Evolutionary conservation across 768 basidiomycete species (phyloP), one percentile per base, ranked within the genome.

Genomic region (Lentinula raphanica): DNA sequence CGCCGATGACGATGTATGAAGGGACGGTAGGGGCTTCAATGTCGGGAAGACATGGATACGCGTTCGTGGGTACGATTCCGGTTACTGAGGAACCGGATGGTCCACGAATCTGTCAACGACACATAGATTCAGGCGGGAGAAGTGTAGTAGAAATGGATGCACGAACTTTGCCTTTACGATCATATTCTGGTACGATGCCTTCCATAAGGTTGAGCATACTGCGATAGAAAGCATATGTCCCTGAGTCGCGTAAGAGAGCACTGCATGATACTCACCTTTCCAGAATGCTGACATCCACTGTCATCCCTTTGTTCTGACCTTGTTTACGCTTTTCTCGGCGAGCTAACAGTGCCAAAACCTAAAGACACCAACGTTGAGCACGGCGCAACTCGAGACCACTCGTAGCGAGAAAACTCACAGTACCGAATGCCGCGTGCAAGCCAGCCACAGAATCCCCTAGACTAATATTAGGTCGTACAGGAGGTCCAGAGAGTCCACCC

Each of bases 201-300:
- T 88, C 87, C 87, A 88, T 89, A 49, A 87, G 69, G 64, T 87
- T 89, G 3, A 88, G 69, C 86, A 88, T 88, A 64, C 86, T 88
- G 57, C n/a, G n/a, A n/a, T n/a, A n/a, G n/a, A n/a, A n/a, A n/a
- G n/a, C n/a, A n/a, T n/a, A n/a, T n/a, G n/a, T n/a, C n/a, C n/a
- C n/a, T n/a, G n/a, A n/a, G n/a, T n/a, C n/a, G n/a, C n/a, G n/a
- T n/a, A n/a, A n/a, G n/a, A n/a, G n/a, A n/a, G n/a, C n/a, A n/a
- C n/a, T n/a, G n/a, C n/a, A n/a, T n/a, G n/a, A n/a, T 15, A 42
- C 64, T 44, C 49, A 79, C 87, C 87, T 88, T 65, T 88, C 86
- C 60, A 87, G 74, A 27, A 89, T 88, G 69, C 87, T 88, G 21
- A 88, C 87, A 65, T 89, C 87, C n/a, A 89, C 86, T 0, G 79